Evolutionary conservation across 129 eudicot genomes (phyloP).

Genomic region (Silybum marianum): DNA sequence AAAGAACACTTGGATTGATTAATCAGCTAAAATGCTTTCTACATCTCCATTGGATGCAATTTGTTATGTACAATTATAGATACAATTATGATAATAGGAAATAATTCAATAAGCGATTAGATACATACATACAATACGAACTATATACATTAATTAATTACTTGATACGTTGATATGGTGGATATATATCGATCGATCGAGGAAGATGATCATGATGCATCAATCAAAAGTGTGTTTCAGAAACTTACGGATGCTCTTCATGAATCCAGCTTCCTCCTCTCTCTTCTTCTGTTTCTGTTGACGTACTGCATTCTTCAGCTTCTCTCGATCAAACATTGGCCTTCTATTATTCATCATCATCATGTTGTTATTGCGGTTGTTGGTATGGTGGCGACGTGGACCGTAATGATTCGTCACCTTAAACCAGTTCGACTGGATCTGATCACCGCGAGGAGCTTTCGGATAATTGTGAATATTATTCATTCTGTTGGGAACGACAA

Average conservation of each 20-base stretch:
- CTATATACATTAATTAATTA: not conserved
- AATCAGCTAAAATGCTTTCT: constrained; percentile 16
- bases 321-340: constrained; percentile 31
- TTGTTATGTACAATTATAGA: constrained; percentile 23
- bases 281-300: constrained; percentile 25
- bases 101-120: not conserved
- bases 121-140: not conserved
- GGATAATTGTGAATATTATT: too few relatives aligned
- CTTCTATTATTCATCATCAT: not conserved
- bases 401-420: constrained; percentile 31
- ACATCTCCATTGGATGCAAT: constrained; percentile 43
- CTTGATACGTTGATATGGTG: not conserved
- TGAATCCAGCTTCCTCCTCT: constrained; percentile 32
- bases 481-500: too few relatives aligned
- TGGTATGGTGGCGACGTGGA: constrained; percentile 28
- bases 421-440: constrained; percentile 29
- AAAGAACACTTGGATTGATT: not conserved
- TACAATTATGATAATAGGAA: not conserved
- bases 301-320: constrained; percentile 26
- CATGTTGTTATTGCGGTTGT: not conserved
- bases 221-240: constrained; percentile 41
- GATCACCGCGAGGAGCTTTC: constrained; percentile 18
- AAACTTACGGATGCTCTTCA: constrained; percentile 58
- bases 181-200: not conserved
- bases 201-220: not conserved